Evolutionary conservation across 2,329 filamentous ascomycete genomes (phyloP).

Genomic region (Setomelanomma holmii): DNA sequence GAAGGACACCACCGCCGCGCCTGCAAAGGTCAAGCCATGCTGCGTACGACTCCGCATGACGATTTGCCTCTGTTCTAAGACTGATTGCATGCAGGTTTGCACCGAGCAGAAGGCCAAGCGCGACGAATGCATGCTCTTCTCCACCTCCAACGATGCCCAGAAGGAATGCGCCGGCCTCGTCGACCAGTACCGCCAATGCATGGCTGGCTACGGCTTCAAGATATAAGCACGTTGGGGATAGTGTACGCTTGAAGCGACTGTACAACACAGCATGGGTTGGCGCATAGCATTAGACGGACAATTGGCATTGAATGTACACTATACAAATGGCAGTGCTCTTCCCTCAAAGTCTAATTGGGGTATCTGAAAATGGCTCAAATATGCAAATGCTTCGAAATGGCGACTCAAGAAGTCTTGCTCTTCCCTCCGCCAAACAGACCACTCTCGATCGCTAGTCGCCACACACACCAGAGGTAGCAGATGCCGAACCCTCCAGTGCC

Average conservation of each 20-base stretch:
- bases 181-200: conserved; percentile 86
- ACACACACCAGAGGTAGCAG: conserved; percentile 91
- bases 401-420: conserved; percentile 50
- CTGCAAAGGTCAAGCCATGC: conserved; percentile 54
- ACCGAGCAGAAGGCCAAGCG: conserved; percentile 90
- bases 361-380: conserved; percentile 23
- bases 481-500: conserved; percentile 85
- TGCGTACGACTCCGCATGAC: not conserved
- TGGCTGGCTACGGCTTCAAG: conserved; percentile 92
- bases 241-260: conserved; percentile 12
- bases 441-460: conserved; percentile 69
- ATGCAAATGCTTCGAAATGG: not conserved
- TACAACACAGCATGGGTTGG: conserved; percentile 44
- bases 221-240: conserved; percentile 25
- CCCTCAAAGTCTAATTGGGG: conserved; percentile 31
- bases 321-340: conserved; percentile 35
- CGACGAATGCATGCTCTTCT: conserved; percentile 99
- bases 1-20: conserved; percentile 48
- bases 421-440: conserved; percentile 49
- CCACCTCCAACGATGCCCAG: conserved; percentile 79
- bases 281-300: conserved; percentile 35
- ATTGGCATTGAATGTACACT: conserved; percentile 28
- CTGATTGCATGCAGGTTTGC: conserved; percentile 83
- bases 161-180: conserved; percentile 84
- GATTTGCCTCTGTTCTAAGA: conserved; percentile 3